Evolutionary conservation across 257 asterid genomes (phyloP), one percentile per base, ranked within the genome.

Genomic region (Lantana camara): DNA sequence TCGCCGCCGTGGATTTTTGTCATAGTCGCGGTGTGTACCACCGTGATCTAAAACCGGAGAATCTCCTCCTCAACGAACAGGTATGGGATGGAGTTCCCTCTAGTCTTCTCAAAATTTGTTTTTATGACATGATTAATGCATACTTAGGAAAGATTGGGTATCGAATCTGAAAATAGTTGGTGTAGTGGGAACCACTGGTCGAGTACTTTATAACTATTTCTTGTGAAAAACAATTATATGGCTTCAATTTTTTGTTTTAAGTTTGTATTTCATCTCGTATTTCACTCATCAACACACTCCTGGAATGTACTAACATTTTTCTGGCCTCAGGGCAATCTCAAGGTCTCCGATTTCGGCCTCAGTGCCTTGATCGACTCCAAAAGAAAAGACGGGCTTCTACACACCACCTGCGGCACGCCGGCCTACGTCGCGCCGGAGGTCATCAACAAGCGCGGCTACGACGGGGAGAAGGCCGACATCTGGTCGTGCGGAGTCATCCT

Each of bases 341-440:
- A 85, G 57, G 90, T 93, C 0, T 69, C 97, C 0, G 99, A 93
- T 73, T 93, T 90, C n/a, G 99, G 99, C 0, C 73, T 93, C 17
- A 87, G 95, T 15, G 96, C 99, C 0, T 48, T 93, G 72, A n/a
- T 77, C 0, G 96, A 90, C 5, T 79, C 91, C 0, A 79, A 74
- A 27, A 61, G 91, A n/a, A 84, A 82, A 34, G 99, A 90, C 47
- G 97, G 97, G 6, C 96, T 93, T 13, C 77, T 93, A 23, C 99
- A 93, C 45, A 93, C 99, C 0, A 84, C 96, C 0, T 93, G 98
- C 16, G 98, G 98, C 12, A 93, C 98, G 0, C 98, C 98, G 0
- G 96, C 98, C 1, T 93, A 93, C 17, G 99, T 90, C 5, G 97
- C 99, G 0, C 99, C 99, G 0, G 99, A 93, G 80, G 96, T 93